phyloP scores from a whole-genome alignment of 345 rosid species.

The Eucalyptus marginata region DNA sequence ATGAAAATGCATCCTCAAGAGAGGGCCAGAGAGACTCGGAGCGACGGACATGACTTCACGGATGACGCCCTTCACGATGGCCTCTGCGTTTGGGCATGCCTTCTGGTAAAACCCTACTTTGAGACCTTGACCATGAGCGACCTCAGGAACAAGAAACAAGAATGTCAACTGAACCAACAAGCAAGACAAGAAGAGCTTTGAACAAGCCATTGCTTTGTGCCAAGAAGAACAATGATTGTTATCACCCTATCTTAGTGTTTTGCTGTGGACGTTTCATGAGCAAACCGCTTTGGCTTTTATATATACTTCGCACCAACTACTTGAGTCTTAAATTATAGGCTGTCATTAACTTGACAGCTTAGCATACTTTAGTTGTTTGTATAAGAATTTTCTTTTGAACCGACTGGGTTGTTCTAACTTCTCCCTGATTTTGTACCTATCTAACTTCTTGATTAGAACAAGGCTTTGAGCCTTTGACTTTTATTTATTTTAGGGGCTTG shows the following conservation, averaged over 20 bases:
- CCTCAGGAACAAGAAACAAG: conserved; percentile 1
- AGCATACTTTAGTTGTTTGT: neutral
- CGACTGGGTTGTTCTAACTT: neutral
- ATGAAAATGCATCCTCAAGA: conserved; percentile 70
- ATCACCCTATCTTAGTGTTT: neutral
- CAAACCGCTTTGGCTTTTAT: neutral
- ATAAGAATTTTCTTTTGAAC: neutral
- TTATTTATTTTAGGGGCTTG: neutral
- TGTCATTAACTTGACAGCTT: neutral
- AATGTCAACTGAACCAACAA: conserved; percentile 8
- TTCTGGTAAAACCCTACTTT: conserved; percentile 45
- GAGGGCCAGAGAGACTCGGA: conserved; percentile 39
- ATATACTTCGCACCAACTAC: neutral
- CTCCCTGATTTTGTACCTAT: neutral
- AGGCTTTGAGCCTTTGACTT: neutral
- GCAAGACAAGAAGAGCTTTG: neutral
- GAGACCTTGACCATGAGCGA: conserved; percentile 7
- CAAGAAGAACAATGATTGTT: neutral
- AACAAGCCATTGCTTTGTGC: neutral
- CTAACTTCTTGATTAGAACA: neutral
- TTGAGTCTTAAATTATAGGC: neutral
- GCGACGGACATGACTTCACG: conserved; percentile 15
- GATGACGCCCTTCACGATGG: conserved; percentile 16
- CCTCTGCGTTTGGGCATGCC: conserved; percentile 39
- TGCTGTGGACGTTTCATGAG: neutral